Conservation (phyloP, 108 stramenopile species). For the Cyclostephanos invisitatus region DNA sequence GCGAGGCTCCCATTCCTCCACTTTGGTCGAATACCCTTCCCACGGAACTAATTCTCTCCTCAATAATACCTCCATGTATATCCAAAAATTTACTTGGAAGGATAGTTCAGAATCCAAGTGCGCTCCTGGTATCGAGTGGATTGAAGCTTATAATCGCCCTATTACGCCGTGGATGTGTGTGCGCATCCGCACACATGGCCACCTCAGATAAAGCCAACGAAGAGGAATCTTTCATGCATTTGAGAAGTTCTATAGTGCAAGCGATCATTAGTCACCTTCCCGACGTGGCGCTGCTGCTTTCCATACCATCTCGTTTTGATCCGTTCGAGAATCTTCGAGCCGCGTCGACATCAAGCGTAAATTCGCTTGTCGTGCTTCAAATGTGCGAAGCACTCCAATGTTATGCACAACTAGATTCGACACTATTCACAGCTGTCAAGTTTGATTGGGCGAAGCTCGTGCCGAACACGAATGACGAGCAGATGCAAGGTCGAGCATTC, state of each 20-base stretch:
- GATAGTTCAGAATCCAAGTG: constrained; percentile 58
- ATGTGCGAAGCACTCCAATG: constrained; percentile 44
- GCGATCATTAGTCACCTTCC: constrained; percentile 51
- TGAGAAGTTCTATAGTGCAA: constrained; percentile 18
- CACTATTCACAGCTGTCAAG: constrained; percentile 29
- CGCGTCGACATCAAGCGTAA: constrained; percentile 22
- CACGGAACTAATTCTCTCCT: constrained; percentile 20
- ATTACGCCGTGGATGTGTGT: constrained; percentile 46
- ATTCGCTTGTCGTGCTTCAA: constrained; percentile 29
- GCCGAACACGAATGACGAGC: constrained; percentile 30
- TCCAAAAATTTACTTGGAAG: constrained; percentile 56
- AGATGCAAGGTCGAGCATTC: constrained; percentile 17
- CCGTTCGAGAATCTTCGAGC: constrained; percentile 20
- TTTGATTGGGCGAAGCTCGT: constrained; percentile 80
- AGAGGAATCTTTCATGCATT: constrained; percentile 1
- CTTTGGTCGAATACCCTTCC: not conserved
- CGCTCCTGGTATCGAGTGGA: constrained; percentile 53
- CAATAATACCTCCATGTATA: constrained; percentile 53
- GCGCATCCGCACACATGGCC: constrained; percentile 1
- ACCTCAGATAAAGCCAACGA: not conserved
- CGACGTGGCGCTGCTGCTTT: constrained; percentile 59
- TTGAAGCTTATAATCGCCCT: constrained; percentile 53
- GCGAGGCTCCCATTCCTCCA: constrained; percentile 50
- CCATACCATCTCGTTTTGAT: constrained; percentile 58
- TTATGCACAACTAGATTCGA: constrained; percentile 46